These are phyloP conservation scores for Lathyrus sativus DNA, from an alignment of 306 rosid genomes.

Conservation along the genomic window DNA sequence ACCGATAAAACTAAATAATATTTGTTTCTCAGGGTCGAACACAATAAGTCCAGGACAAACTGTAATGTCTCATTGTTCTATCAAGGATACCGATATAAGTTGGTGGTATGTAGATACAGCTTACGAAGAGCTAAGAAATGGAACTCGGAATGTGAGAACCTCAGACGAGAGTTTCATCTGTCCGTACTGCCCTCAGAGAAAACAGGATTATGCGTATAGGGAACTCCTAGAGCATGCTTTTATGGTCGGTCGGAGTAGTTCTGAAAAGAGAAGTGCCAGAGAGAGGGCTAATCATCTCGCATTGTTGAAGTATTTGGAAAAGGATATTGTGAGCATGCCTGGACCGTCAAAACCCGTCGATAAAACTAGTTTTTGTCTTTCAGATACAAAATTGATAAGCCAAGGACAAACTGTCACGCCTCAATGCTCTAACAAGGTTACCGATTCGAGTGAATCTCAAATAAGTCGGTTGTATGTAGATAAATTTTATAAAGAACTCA, in stretches of 20 bases:
- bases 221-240: constrained; percentile 95
- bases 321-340: constrained; percentile 52
- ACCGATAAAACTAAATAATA: neutral
- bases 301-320: constrained; percentile 71
- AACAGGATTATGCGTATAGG: constrained; percentile 56
- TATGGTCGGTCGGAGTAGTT: constrained; percentile 86
- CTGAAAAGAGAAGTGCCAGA: constrained; percentile 69
- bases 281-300: constrained; percentile 91
- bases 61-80: constrained; percentile 47
- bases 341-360: constrained; percentile 51
- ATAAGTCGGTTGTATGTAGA: constrained; percentile 57
- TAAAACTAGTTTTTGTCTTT: constrained; percentile 30
- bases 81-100: constrained; percentile 58
- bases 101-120: constrained; percentile 63
- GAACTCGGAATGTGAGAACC: constrained; percentile 56
- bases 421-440: constrained; percentile 55
- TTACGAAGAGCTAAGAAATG: constrained; percentile 70
- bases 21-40: constrained; percentile 43
- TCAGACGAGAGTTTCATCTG: constrained; percentile 68
- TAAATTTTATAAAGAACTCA: constrained; percentile 63
- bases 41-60: constrained; percentile 45
- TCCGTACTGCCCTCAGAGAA: constrained; percentile 80
- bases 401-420: constrained; percentile 46
- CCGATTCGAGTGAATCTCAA: constrained; percentile 61
- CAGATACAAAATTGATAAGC: constrained; percentile 44